Conservation (phyloP, 208 protist species). For the Giardia duodenalis region DNA sequence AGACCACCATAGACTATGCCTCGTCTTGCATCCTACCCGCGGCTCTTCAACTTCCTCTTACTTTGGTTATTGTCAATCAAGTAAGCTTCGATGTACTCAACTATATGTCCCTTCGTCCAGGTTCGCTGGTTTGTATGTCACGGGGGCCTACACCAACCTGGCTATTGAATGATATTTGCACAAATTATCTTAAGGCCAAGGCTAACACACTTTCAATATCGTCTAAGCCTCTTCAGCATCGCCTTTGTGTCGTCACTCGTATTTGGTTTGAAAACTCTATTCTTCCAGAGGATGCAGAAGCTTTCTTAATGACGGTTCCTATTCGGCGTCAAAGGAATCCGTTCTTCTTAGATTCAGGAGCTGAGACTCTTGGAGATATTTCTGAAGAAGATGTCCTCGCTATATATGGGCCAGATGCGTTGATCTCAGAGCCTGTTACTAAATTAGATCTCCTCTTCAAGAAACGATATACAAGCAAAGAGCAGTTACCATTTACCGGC, state of each 20-base stretch:
- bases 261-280: neutral
- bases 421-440: neutral
- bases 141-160: neutral
- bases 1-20: slow-evolving; percentile 7
- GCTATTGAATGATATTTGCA: neutral
- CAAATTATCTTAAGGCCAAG: neutral
- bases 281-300: neutral
- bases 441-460: neutral
- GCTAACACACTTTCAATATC: neutral
- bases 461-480: no score
- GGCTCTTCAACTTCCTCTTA: neutral
- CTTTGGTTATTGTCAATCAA: neutral
- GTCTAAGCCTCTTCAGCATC: neutral
- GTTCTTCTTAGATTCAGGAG: neutral
- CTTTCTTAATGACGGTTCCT: neutral
- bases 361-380: neutral
- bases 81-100: neutral
- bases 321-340: neutral
- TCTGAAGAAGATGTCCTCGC: neutral
- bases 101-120: neutral
- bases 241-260: neutral
- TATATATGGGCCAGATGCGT: neutral
- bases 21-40: neutral
- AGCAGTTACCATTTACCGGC: no score
- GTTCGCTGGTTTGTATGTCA: neutral